Conservation (phyloP, 2,329 filamentous ascomycete species). For the Tolypocladium nubicola region DNA sequence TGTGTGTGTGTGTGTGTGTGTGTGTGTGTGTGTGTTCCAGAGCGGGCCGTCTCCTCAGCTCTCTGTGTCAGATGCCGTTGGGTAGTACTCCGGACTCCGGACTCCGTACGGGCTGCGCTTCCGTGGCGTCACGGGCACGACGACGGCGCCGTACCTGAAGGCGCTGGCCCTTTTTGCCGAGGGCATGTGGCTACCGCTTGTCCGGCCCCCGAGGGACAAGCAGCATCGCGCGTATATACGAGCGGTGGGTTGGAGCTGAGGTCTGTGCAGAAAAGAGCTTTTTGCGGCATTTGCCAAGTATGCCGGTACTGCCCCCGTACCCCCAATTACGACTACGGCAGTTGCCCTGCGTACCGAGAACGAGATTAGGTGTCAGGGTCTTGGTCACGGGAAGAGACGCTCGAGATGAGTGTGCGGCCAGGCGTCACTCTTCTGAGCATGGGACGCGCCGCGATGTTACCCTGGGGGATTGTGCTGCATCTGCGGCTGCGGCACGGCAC, state of each 20-base stretch:
- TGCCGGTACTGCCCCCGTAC: background rate
- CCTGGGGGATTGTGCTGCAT: background rate
- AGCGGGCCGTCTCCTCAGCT: background rate
- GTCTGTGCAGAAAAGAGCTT: background rate
- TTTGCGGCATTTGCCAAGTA: background rate
- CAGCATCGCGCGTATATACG: background rate
- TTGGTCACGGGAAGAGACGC: background rate
- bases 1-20: too few species aligned
- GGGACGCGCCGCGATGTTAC: background rate
- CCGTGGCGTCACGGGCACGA: background rate
- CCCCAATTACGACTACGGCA: background rate
- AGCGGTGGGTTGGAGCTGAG: background rate
- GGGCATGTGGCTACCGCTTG: background rate
- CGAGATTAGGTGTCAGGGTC: background rate
- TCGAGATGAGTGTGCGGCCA: background rate
- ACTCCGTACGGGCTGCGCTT: background rate
- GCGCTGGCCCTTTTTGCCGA: background rate
- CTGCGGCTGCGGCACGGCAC: background rate
- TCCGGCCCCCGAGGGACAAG: background rate
- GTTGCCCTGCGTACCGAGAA: background rate
- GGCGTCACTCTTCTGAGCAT: background rate
- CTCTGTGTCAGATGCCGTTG: background rate
- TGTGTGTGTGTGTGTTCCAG: background rate
- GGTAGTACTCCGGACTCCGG: background rate
- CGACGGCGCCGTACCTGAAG: background rate